Conservation (phyloP, 192 early-diverging fungal species). For the Linnemannia elongata region DNA sequence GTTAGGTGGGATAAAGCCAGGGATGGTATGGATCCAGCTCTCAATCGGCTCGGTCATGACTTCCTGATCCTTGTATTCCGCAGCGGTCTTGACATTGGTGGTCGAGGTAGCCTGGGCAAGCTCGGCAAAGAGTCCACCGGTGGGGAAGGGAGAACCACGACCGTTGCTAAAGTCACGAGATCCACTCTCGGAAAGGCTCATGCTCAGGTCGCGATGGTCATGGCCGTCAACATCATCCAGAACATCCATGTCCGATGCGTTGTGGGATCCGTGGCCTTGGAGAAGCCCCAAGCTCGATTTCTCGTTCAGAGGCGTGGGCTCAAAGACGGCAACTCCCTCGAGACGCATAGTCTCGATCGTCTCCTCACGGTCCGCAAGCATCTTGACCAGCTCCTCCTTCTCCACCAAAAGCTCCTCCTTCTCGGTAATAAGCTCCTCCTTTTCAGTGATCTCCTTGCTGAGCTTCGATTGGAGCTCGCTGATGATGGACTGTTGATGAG, state of each 20-base stretch:
- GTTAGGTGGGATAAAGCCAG: slow-evolving; percentile 6
- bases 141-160: slow-evolving; percentile 43
- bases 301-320: slow-evolving; percentile 20
- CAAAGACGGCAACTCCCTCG: slow-evolving; percentile 49
- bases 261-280: slow-evolving; percentile 4
- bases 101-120: slow-evolving; percentile 39
- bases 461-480: slow-evolving; percentile 50
- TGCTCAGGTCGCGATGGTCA: slow-evolving; percentile 41
- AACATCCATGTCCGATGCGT: slow-evolving; percentile 17
- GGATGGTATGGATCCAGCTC: slow-evolving; percentile 52
- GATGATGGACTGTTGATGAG: slow-evolving; percentile 51
- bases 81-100: slow-evolving; percentile 6
- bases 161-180: slow-evolving; percentile 37
- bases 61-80: slow-evolving; percentile 46
- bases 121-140: slow-evolving; percentile 40
- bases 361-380: slow-evolving; percentile 69
- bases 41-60: slow-evolving; percentile 47
- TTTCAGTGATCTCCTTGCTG: slow-evolving; percentile 41
- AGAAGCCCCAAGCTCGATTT: slow-evolving; percentile 15
- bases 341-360: slow-evolving; percentile 68
- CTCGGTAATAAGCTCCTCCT: slow-evolving; percentile 56
- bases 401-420: slow-evolving; percentile 55
- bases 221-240: slow-evolving; percentile 17
- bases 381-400: slow-evolving; percentile 64
- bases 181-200: slow-evolving; percentile 25